These are phyloP conservation scores for Amanita pallidorosea DNA, from an alignment of 768 basidiomycete species.

Conservation along the genomic window DNA sequence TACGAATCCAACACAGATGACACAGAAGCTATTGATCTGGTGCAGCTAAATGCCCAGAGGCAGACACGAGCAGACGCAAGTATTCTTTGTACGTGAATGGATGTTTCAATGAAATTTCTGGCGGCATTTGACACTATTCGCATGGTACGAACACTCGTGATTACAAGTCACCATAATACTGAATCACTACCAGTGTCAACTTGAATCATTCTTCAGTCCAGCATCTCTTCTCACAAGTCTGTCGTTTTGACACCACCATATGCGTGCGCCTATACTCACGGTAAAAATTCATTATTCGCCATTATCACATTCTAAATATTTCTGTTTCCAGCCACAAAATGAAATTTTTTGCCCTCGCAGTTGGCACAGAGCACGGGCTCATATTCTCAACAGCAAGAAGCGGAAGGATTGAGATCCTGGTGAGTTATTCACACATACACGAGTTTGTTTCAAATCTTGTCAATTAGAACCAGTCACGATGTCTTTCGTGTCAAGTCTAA, in stretches of 20 bases:
- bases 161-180: neutral
- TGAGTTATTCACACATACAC: constrained; percentile 19
- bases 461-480: constrained; percentile 51
- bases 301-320: neutral
- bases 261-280: constrained; percentile 61
- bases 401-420: constrained; percentile 59
- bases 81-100: neutral
- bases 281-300: constrained; percentile 21
- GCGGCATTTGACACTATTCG: neutral
- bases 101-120: neutral
- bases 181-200: constrained; percentile 39
- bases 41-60: neutral
- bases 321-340: constrained; percentile 40
- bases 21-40: neutral
- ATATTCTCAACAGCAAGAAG: constrained; percentile 50
- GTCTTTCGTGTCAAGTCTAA: constrained; percentile 67
- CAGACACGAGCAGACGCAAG: neutral
- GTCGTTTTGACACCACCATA: constrained; percentile 63
- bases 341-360: constrained; percentile 44
- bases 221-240: constrained; percentile 64
- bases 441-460: neutral
- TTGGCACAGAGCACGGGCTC: constrained; percentile 72
- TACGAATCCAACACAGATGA: constrained; percentile 2
- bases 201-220: constrained; percentile 48
- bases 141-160: constrained; percentile 4